Evolutionary conservation across 2,329 filamentous ascomycete genomes (phyloP), one percentile per base, ranked within the genome.

Genomic region (Ascochyta pisi): DNA sequence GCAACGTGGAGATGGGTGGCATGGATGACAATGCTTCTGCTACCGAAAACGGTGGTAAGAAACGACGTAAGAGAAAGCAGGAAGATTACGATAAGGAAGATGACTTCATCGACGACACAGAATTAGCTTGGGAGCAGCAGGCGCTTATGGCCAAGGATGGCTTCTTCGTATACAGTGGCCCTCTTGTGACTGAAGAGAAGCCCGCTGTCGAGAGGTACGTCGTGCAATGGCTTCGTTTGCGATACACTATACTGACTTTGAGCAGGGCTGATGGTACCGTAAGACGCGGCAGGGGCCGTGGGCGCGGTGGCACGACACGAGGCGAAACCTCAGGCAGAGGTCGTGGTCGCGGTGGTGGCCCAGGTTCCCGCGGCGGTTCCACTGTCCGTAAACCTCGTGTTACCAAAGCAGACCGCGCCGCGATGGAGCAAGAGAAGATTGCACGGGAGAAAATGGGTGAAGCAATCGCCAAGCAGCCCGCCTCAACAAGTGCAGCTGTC

Each of bases 131-230:
- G 94, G 92, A 98, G 76, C 92, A 96, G 70, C 91, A 96, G 73
- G 94, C 94, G 6, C 92, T 94, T 4, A 93, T 95, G 42, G 94
- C 91, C 64, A 91, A 94, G 66, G 95, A 98, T 73, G 95, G 95
- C 1, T 99, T 98, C 80, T 99, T 98, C 73, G 95, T 99, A 1
- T 99, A 97, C 77, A 96, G 91, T 58, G 95, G 95, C 3, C 94
- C 94, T 8, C 81, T 99, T 42, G 85, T 98, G 22, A 90, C 90
- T 5, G 92, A 96, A 76, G 90, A 96, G 77, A 94, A 95, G 77
- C 81, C 86, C 37, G 77, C 83, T 51, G 81, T 87, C 45, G 86
- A 89, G 70, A 81, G 84, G 84, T 86, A 78, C 69, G 77, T 79
- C 6, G 15, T 2, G 2, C 9, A n/a, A 23, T 9, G 2, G 13